Base-by-base conservation (phyloP, 1,284 basidiomycete species). In the Melampsora abietis-canadensis region DNA sequence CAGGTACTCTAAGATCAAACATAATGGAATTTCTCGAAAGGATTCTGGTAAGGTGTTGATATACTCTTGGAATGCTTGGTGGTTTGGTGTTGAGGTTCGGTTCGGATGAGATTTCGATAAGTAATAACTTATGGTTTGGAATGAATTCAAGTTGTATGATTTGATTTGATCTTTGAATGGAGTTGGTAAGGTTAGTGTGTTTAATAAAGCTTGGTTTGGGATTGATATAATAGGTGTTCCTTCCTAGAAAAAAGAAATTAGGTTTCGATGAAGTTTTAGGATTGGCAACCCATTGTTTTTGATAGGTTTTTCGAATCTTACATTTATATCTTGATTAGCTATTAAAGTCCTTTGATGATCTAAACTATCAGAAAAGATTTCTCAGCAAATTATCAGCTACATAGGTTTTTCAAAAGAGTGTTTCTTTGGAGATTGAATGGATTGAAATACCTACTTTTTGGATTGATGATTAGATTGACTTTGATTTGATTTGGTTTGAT, bases 51-150 rank as follows among this genome's bases (percentile, higher is more conserved):
- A 48, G 14, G 60, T 72, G 14, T 27, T 30, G 31, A 72, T 19
- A 14, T 63, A 72, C 0, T 21, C 17, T 30, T 19, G 21, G 64
- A 72, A 27, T 59, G 31, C n/a, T n/a, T n/a, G 59, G 24, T 27
- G 34, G 64, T 47, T 15, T 34, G 48, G 10, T 15, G n/a, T 2
- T 2, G n/a, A 21, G 12, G 2, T 61, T 62, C 48, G 30, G n/a
- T 24, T 40, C 27, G 44, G 46, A 12, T 60, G 59, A 62, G 51
- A 31, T 24, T 51, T 24, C 12, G 68, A 21, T 24, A 72, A 27
- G 47, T 48, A 72, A 48, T 63, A n/a, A 6, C 27, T 54, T 21
- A 72, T 34, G 30, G 61, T 48, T 64, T 72, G 68, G 37, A 40
- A 40, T 8, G 68, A 72, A n/a, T 12, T 63, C 14, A 63, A 47